Conservation (phyloP, 2,329 filamentous ascomycete species). For the Apiospora saccharicola region DNA sequence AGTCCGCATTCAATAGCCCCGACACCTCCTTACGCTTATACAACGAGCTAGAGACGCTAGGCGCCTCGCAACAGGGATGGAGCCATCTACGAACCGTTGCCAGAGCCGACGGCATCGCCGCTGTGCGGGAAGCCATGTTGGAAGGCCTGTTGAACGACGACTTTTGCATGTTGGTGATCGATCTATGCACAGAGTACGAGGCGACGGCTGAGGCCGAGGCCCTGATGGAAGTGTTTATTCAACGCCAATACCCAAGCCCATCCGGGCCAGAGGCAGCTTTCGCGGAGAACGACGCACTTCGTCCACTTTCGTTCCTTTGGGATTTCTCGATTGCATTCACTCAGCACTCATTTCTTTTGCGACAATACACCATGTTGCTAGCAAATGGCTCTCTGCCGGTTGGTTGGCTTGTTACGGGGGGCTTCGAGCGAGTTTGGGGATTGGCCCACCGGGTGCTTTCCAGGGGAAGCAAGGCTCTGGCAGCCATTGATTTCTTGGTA, state of each 20-base stretch:
- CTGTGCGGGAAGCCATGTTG: conserved; percentile 50
- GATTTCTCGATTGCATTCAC: conserved; percentile 43
- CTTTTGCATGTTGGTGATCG: conserved; percentile 50
- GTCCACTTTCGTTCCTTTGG: conserved; percentile 44
- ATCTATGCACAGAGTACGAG: conserved; percentile 48
- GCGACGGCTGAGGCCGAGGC: conserved; percentile 50
- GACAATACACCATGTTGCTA: conserved; percentile 47
- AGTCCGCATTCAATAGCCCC: conserved; percentile 44
- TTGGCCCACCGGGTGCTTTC: conserved; percentile 47
- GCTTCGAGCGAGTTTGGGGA: conserved; percentile 52
- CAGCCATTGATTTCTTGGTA: conserved; percentile 47
- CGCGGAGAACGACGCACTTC: conserved; percentile 36
- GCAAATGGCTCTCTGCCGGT: conserved; percentile 44
- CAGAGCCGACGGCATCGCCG: conserved; percentile 54
- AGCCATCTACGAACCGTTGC: conserved; percentile 53
- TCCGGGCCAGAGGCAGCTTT: conserved; percentile 42
- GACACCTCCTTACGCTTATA: conserved; percentile 55
- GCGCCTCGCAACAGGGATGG: conserved; percentile 51
- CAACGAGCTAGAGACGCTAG: conserved; percentile 55
- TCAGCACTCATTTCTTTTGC: conserved; percentile 45
- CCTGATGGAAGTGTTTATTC: conserved; percentile 47
- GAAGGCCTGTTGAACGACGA: conserved; percentile 51
- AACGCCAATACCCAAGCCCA: conserved; percentile 46
- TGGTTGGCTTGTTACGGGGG: conserved; percentile 53
- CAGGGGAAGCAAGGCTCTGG: conserved; percentile 39